These are phyloP conservation scores for Hypoxylon rubiginosum DNA, from an alignment of 2,329 filamentous ascomycete genomes.

Conservation along the genomic window DNA sequence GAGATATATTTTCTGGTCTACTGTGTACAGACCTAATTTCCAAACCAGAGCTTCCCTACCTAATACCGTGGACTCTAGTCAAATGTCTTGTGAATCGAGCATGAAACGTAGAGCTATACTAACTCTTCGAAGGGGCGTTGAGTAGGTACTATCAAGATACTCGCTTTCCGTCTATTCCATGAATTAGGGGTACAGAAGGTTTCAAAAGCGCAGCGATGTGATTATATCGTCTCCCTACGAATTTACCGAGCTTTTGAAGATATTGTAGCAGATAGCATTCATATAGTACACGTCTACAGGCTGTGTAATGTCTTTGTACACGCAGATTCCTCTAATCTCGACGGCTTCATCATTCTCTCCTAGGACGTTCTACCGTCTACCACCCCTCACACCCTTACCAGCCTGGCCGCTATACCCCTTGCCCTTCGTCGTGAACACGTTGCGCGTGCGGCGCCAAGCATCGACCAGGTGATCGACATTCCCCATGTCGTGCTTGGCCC, in stretches of 20 bases:
- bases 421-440: slow-evolving; percentile 54
- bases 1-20: background rate
- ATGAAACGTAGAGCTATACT: too few relatives aligned
- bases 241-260: background rate
- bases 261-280: slow-evolving; percentile 15
- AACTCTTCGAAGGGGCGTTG: too few relatives aligned
- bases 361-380: slow-evolving; percentile 30
- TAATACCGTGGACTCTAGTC: background rate
- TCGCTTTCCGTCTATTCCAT: too few relatives aligned
- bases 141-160: too few relatives aligned
- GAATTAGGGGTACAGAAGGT: too few relatives aligned
- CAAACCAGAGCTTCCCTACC: background rate
- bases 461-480: slow-evolving; percentile 85
- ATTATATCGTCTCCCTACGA: too few relatives aligned
- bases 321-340: background rate
- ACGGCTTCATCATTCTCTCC: too few relatives aligned
- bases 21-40: too few relatives aligned
- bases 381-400: slow-evolving; percentile 9
- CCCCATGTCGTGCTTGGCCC: slow-evolving; percentile 88
- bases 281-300: slow-evolving; percentile 34
- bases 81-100: background rate
- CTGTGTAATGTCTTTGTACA: slow-evolving; percentile 11
- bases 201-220: too few relatives aligned
- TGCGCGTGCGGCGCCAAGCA: slow-evolving; percentile 64
- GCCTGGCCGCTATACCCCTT: slow-evolving; percentile 27